Evolutionary conservation across 495 filamentous ascomycete species (phyloP), one percentile per base, ranked within the genome.

Genomic region (Hypoxylon trugodes): DNA sequence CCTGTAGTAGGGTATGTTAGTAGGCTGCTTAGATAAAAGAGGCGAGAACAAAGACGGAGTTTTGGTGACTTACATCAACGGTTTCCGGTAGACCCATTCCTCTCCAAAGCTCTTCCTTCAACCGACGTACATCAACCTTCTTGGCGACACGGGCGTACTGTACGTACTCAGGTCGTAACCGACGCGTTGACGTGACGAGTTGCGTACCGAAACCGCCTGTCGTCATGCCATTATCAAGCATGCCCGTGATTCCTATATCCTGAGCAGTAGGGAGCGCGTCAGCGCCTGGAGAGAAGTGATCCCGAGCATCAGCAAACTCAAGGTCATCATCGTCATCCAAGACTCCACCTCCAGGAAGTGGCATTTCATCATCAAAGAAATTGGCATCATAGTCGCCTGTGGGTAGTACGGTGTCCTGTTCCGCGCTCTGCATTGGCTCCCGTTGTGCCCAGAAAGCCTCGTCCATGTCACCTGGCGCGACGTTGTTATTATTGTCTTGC

Each of bases 31-130:
- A 7, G 4, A 12, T 19, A 6, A 36, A 26, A 10, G 4, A 18
- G 25, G 15, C 22, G 16, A 41, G 19, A 6, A 12, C 15, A 22
- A 43, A 59, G 40, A 13, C 21, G 22, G 21, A 3, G 15, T 13
- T 6, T 38, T 15, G 33, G 42, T 36, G 22, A 74, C 81, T 64
- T 68, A 84, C 81, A 28, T 66, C 60, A 16, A 75, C 63, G 1
- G 66, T 54, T 36, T 79, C 72, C 50, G 86, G 84, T 33, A 90
- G 81, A 15, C 87, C 89, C 74, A 97, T 91, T 5, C 92, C 91
- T 74, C 83, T 89, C 96, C 96, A 99, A 70, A 99, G 87, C 72
- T 99, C 92, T 73, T 93, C 90, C 78, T 99, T 99, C 68, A 99
- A 77, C 71, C 92, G 80, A 45, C 94, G 82, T 0, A 98, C 93